These are phyloP conservation scores for Betula pendula DNA, from an alignment of 306 rosid species.

Conservation along the genomic window DNA sequence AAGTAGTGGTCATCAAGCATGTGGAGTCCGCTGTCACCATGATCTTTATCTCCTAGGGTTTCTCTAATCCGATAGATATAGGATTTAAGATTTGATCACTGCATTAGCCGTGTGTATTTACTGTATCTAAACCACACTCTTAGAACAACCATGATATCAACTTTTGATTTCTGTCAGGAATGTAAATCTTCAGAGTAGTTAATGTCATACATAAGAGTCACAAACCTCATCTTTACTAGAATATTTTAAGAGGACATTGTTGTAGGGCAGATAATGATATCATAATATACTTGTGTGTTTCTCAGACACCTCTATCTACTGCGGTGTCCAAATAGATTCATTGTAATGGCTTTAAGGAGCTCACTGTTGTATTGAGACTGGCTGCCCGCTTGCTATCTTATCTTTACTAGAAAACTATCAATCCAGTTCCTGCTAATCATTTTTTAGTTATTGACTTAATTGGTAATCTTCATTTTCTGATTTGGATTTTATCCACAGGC, in stretches of 20 bases:
- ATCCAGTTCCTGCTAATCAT: neutral
- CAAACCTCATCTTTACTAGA: neutral
- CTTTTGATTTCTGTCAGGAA: neutral
- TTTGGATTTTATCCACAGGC: conserved; percentile 56
- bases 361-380: neutral
- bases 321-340: neutral
- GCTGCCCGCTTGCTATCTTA: neutral
- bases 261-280: neutral
- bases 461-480: conserved; percentile 10
- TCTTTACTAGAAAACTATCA: neutral
- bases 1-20: neutral
- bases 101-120: neutral
- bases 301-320: neutral
- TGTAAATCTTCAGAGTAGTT: neutral
- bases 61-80: neutral
- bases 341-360: neutral
- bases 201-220: neutral
- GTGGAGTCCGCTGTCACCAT: neutral
- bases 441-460: neutral
- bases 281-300: neutral
- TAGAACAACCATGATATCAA: neutral
- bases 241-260: neutral
- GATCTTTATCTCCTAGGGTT: neutral
- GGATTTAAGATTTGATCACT: neutral
- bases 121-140: neutral